Conservation (phyloP, 2,329 filamentous ascomycete species). For the Aspergillus sp. region DNA sequence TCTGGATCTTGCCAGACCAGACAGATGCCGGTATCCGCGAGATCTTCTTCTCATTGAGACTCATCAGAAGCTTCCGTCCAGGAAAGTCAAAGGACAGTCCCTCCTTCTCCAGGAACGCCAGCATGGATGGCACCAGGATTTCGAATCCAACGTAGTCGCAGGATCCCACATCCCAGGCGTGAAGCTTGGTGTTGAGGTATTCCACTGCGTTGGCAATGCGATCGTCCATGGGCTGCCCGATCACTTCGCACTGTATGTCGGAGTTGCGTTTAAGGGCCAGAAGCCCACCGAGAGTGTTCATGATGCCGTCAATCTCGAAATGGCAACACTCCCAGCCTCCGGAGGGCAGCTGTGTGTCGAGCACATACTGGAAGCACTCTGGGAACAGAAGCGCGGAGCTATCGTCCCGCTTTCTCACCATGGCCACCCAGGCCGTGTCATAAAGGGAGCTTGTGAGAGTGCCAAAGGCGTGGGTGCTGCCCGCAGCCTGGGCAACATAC, state of each 20-base stretch:
- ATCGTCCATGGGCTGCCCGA: not conserved
- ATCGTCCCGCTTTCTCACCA: slow-evolving; percentile 16
- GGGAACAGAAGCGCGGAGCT: slow-evolving; percentile 29
- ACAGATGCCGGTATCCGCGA: slow-evolving; percentile 27
- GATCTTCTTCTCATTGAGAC: slow-evolving; percentile 22
- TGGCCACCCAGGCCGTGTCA: slow-evolving; percentile 37
- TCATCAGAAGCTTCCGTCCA: slow-evolving; percentile 17
- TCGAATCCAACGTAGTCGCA: slow-evolving; percentile 34
- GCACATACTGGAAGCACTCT: slow-evolving; percentile 28
- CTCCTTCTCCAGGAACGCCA: slow-evolving; percentile 26
- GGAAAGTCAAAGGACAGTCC: slow-evolving; percentile 27
- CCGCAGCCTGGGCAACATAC: not conserved
- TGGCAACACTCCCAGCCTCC: slow-evolving; percentile 25
- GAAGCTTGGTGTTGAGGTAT: slow-evolving; percentile 9
- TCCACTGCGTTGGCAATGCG: not conserved
- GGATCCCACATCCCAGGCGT: slow-evolving; percentile 26
- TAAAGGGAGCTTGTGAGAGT: slow-evolving; percentile 15
- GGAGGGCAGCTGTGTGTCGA: slow-evolving; percentile 22
- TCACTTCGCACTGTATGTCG: not conserved
- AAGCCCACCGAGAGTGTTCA: slow-evolving; percentile 33
- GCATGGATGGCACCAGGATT: slow-evolving; percentile 30
- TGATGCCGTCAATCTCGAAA: slow-evolving; percentile 31
- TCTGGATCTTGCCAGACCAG: slow-evolving; percentile 19
- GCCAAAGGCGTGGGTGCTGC: not conserved
- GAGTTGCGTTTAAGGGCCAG: slow-evolving; percentile 23